These are phyloP conservation scores for Tulasnella sp. DNA, from an alignment of 768 basidiomycete genomes.

Conservation along the genomic window DNA sequence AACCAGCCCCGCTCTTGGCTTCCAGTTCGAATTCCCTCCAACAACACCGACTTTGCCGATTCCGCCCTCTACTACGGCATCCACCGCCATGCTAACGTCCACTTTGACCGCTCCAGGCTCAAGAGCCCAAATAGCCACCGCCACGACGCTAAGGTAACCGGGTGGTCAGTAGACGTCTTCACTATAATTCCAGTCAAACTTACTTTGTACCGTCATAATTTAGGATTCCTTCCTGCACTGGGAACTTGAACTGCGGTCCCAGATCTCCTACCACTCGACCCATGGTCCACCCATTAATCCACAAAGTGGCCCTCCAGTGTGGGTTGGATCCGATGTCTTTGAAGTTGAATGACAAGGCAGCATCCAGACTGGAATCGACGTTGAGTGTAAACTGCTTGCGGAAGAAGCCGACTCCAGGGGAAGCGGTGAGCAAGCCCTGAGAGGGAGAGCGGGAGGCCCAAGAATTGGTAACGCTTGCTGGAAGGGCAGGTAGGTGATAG, in stretches of 20 bases:
- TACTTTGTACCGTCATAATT: slow-evolving; percentile 70
- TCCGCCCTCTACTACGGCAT: slow-evolving; percentile 58
- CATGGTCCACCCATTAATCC: slow-evolving; percentile 91
- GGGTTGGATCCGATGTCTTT: slow-evolving; percentile 45
- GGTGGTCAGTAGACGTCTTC: neutral
- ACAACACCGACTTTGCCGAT: slow-evolving; percentile 38
- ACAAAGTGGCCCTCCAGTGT: slow-evolving; percentile 67
- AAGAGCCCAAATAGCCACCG: slow-evolving; percentile 68
- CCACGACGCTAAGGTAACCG: slow-evolving; percentile 32
- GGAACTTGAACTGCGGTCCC: slow-evolving; percentile 79
- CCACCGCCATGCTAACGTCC: slow-evolving; percentile 47
- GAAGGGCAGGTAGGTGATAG: slow-evolving; percentile 69
- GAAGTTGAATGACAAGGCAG: slow-evolving; percentile 68
- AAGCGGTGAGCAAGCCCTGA: slow-evolving; percentile 28
- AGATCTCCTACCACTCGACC: slow-evolving; percentile 69
- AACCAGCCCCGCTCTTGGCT: neutral
- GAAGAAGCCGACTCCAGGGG: slow-evolving; percentile 78
- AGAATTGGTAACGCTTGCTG: neutral
- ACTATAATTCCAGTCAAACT: slow-evolving; percentile 31
- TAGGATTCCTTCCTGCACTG: slow-evolving; percentile 76
- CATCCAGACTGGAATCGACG: slow-evolving; percentile 59
- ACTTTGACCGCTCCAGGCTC: slow-evolving; percentile 42
- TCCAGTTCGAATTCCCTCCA: neutral
- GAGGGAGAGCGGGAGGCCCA: neutral
- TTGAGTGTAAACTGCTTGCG: slow-evolving; percentile 64